Evolutionary conservation across 139 green algal genomes (phyloP).

Genomic region (Chlorella vulgaris): DNA sequence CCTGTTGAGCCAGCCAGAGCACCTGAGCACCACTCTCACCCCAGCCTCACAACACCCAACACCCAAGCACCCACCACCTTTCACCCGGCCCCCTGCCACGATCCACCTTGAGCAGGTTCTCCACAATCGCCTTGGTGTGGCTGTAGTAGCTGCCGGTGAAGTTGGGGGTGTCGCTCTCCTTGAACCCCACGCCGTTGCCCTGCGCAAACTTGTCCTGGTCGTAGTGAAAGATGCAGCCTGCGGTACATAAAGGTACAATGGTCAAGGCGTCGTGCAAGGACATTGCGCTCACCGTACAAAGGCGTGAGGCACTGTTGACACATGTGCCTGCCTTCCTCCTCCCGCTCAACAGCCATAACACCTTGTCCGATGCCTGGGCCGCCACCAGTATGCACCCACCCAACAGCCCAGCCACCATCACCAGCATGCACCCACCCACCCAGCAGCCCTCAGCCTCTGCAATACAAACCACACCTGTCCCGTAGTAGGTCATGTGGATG

Average conservation of each 20-base stretch:
- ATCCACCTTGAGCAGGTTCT: conserved; percentile 80
- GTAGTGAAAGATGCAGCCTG: conserved; percentile 98
- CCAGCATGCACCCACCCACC: no score
- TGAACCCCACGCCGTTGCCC: conserved; percentile 89
- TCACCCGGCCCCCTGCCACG: not conserved
- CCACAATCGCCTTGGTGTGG: conserved; percentile 93
- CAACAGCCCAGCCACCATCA: no score
- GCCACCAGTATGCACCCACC: no score
- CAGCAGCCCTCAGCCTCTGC: no score
- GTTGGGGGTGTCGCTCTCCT: conserved; percentile 92
- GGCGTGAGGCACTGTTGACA: no score
- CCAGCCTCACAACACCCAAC: not conserved
- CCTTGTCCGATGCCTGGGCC: no score
- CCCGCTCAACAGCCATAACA: no score
- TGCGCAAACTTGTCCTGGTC: conserved; percentile 85
- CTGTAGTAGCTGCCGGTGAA: conserved; percentile 99
- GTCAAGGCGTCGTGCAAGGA: no score
- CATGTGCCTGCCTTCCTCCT: no score
- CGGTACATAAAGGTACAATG: not conserved
- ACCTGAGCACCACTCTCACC: no score
- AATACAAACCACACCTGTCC: conserved; percentile 58
- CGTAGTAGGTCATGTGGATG: conserved; percentile 96
- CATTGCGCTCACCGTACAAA: no score
- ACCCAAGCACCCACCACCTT: not conserved
- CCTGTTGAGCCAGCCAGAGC: no score